Conservation (phyloP, 2,329 filamentous ascomycete species). For the Penicillium expansum region DNA sequence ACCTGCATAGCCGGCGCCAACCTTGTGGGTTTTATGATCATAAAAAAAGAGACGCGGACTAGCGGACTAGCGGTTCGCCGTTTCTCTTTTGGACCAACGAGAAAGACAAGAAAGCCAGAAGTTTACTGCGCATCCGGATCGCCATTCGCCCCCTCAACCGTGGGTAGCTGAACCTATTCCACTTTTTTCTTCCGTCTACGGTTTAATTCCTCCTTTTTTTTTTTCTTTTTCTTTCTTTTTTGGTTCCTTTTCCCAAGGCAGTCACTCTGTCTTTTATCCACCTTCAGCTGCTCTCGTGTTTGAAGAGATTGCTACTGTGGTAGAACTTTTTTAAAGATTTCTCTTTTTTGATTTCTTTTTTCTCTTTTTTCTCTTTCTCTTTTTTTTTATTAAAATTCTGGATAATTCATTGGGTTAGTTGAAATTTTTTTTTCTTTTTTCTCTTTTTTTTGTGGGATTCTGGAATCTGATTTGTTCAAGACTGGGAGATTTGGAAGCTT, state of each 20-base stretch:
- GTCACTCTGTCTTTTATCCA: slow-evolving; percentile 3
- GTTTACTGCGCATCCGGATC: slow-evolving; percentile 36
- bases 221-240: neutral
- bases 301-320: slow-evolving; percentile 5
- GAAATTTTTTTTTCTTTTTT: neutral
- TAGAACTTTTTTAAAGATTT: neutral
- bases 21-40: slow-evolving; percentile 2
- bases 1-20: slow-evolving; percentile 38
- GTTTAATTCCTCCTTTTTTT: neutral
- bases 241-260: neutral
- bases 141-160: slow-evolving; percentile 32
- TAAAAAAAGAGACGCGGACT: slow-evolving; percentile 1
- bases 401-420: slow-evolving; percentile 6
- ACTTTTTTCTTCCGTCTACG: slow-evolving; percentile 5
- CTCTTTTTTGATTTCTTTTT: slow-evolving; percentile 6
- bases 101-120: neutral
- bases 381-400: slow-evolving; percentile 1
- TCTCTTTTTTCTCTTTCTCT: neutral
- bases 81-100: neutral
- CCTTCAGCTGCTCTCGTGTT: slow-evolving; percentile 4
- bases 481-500: slow-evolving; percentile 3
- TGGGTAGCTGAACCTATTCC: slow-evolving; percentile 23
- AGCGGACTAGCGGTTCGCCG: neutral
- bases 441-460: slow-evolving; percentile 8
- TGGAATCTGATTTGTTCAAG: slow-evolving; percentile 10